These are phyloP conservation scores for Fusarium transvaalense DNA, from an alignment of 2,329 filamentous ascomycete genomes.

Conservation along the genomic window DNA sequence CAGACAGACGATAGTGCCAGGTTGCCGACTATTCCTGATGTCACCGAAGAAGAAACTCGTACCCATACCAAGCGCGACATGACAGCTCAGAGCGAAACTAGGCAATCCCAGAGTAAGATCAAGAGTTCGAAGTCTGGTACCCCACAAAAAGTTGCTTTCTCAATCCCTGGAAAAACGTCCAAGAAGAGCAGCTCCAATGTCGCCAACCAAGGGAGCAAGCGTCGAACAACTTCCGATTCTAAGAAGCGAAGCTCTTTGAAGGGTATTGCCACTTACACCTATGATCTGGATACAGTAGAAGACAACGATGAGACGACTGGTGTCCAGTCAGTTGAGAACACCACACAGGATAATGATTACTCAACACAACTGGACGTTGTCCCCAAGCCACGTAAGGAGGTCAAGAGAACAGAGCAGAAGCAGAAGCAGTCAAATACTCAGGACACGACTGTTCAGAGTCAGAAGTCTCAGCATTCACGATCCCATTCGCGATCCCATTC, in stretches of 20 bases:
- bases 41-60: slow-evolving; percentile 48
- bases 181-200: slow-evolving; percentile 50
- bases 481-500: slow-evolving; percentile 48
- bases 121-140: slow-evolving; percentile 45
- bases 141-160: slow-evolving; percentile 58
- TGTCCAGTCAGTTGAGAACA: slow-evolving; percentile 51
- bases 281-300: slow-evolving; percentile 47
- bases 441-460: slow-evolving; percentile 43
- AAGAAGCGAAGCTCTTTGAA: slow-evolving; percentile 41
- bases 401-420: slow-evolving; percentile 35
- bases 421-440: slow-evolving; percentile 39
- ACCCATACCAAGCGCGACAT: slow-evolving; percentile 49
- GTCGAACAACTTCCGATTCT: slow-evolving; percentile 49
- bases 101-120: slow-evolving; percentile 48
- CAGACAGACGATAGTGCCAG: slow-evolving; percentile 52
- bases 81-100: slow-evolving; percentile 48
- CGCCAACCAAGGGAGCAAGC: slow-evolving; percentile 60
- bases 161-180: slow-evolving; percentile 55
- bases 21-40: slow-evolving; percentile 45
- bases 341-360: slow-evolving; percentile 53
- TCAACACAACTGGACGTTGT: slow-evolving; percentile 52
- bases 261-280: slow-evolving; percentile 33
- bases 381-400: slow-evolving; percentile 43
- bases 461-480: slow-evolving; percentile 45
- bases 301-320: slow-evolving; percentile 55